A percentile compares a stretch with the other conserved stretches of the same genome.
phyloP scores from a whole-genome alignment of 805 yeast genomes.

The Candida michaelii region DNA sequence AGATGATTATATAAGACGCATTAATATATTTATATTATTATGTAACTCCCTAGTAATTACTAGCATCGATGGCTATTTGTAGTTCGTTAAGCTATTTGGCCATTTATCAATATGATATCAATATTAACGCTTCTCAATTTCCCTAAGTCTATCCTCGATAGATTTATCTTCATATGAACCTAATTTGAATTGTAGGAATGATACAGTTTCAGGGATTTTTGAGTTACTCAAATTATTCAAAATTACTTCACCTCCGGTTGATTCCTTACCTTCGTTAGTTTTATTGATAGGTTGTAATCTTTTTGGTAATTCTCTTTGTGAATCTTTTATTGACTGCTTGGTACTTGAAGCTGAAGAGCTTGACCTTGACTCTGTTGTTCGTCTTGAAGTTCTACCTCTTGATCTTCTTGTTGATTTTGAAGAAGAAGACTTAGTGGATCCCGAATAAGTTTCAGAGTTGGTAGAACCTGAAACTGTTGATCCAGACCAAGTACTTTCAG shows the following conservation, averaged over 20 bases:
- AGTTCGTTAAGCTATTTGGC: too few relatives aligned
- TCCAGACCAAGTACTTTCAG: not conserved
- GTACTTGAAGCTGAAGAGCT: not conserved
- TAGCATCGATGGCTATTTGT: too few relatives aligned
- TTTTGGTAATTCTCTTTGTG: not conserved
- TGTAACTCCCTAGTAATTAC: too few relatives aligned
- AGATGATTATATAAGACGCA: constrained; percentile 1
- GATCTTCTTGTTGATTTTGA: not conserved
- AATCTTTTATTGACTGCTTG: not conserved
- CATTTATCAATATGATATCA: too few relatives aligned
- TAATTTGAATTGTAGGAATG: constrained; percentile 21
- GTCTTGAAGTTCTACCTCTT: not conserved
- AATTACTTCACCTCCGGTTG: not conserved
- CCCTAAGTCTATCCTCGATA: not conserved
- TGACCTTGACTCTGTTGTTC: too few relatives aligned
- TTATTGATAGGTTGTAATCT: too few relatives aligned
- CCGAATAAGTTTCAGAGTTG: not conserved
- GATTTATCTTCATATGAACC: constrained; percentile 7
- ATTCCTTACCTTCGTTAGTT: too few relatives aligned
- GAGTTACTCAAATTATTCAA: constrained; percentile 3
- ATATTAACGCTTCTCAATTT: not conserved
- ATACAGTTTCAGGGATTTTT: constrained; percentile 18
- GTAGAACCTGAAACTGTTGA: not conserved
- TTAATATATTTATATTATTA: not conserved
- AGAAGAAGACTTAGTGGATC: not conserved